Evolutionary conservation across 2,329 filamentous ascomycete species (phyloP).

Genomic region (Fusarium sambucinum): DNA sequence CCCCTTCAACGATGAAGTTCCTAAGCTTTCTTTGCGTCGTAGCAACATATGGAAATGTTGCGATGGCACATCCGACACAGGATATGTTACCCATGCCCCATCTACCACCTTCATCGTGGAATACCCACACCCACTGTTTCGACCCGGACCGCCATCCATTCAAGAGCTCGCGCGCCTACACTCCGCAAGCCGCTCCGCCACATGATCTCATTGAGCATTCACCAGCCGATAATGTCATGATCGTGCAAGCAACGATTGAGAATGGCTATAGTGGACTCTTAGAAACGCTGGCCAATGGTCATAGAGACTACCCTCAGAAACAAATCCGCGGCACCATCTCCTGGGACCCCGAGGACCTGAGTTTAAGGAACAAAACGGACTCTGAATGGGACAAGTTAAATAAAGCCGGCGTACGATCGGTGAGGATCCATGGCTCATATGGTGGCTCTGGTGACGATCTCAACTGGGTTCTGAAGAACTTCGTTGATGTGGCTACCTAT

Average conservation of each 20-base stretch:
- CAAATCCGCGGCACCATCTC: neutral
- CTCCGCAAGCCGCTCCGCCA: neutral
- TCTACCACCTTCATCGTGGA: neutral
- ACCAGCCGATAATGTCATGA: neutral
- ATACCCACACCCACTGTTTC: constrained; percentile 14
- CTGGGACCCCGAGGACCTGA: neutral
- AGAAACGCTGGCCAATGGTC: neutral
- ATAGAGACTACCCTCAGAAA: neutral
- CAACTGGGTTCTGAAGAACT: neutral
- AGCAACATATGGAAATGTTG: neutral
- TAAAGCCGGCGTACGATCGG: neutral
- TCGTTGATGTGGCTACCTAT: neutral
- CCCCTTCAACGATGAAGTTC: neutral
- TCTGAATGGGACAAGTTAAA: neutral
- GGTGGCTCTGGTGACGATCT: neutral
- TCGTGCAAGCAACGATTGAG: constrained; percentile 17
- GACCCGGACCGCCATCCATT: neutral
- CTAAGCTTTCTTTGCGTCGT: neutral
- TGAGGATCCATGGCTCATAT: constrained; percentile 10
- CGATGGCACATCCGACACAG: neutral
- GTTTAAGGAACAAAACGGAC: neutral
- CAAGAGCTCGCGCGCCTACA: constrained; percentile 7
- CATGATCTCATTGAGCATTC: neutral
- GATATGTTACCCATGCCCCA: accelerated
- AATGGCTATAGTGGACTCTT: neutral